Evolutionary conservation across 768 basidiomycete species (phyloP), one percentile per base, ranked within the genome.

Genomic region (Suillus variegatus): DNA sequence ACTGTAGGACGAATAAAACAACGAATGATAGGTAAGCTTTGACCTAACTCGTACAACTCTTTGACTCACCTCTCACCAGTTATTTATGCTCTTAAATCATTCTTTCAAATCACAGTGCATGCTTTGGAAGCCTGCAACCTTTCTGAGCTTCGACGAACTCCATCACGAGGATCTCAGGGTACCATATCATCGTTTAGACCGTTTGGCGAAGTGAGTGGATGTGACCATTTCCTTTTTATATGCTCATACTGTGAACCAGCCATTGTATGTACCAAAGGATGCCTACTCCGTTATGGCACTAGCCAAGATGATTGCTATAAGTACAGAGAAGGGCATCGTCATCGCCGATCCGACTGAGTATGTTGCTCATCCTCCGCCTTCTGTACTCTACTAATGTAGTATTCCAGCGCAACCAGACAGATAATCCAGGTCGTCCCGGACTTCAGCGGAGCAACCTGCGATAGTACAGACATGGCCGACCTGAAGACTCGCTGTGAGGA

Each of bases 311-410:
- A 79, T 93, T 7, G 89, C 86, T 0, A 82, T 94, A 32, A 86
- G 87, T 67, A 86, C 88, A 0, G 84, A 84, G 41, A 85, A 86
- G 36, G 85, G 88, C 13, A 82, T 94, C 40, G 81, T 88, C 9
- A 86, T 93, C 49, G 78, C 86, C 10, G 86, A 90, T 70, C 90
- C 89, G 28, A 84, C 81, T 32, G 86, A 88, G 93, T 94, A 68
- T 58, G 87, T 76, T 14, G 43, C 43, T 57, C 18, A 2, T 43
- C 8, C 43, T 10, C 3, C n/a, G 5, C 16, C 25, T 16, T 58
- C 10, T 28, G 9, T 41, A 16, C 18, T 22, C 18, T 43, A 60
- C 18, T 63, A 64, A 56, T 28, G 65, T 51, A 28, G 46, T 25
- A 16, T 60, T 22, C 20, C 63, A 86, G 85, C 71, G 64, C 85